These are phyloP conservation scores for Helminthosporium solani DNA, from an alignment of 2,329 filamentous ascomycete species.

Conservation along the genomic window DNA sequence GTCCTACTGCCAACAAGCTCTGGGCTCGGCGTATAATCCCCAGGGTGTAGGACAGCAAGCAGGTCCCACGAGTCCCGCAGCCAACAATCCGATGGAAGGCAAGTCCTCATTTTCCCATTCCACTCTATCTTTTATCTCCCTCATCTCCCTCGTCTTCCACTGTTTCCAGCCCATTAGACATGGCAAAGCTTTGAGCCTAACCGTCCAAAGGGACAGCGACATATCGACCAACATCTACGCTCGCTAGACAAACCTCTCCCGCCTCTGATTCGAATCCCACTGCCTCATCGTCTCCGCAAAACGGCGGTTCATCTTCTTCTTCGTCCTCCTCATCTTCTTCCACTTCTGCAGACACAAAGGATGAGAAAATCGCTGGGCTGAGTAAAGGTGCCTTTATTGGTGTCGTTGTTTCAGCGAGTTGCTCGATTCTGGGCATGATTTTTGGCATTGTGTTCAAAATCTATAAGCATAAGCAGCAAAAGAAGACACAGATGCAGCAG, in stretches of 20 bases:
- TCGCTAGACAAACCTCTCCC: neutral
- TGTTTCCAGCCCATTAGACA: neutral
- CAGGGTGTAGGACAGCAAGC: constrained; percentile 1
- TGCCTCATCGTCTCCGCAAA: neutral
- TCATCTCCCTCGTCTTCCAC: neutral
- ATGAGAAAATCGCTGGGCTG: constrained; percentile 15
- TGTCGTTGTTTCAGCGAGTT: constrained; percentile 11
- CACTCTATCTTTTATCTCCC: no score
- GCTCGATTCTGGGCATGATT: constrained; percentile 12
- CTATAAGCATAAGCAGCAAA: constrained; percentile 16
- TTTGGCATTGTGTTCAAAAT: constrained; percentile 18
- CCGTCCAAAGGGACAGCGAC: neutral
- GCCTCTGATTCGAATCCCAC: neutral
- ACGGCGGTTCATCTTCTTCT: neutral
- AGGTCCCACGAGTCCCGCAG: neutral
- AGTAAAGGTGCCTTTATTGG: constrained; percentile 17
- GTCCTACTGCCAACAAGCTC: constrained; percentile 13
- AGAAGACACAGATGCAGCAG: constrained; percentile 5
- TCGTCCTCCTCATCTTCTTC: no score
- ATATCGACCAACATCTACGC: neutral
- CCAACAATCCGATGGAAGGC: neutral
- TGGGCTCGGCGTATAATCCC: constrained; percentile 13
- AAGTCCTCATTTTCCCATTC: no score
- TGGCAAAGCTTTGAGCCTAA: no score
- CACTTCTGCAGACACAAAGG: neutral